Conservation (phyloP, 2,329 filamentous ascomycete genomes). For the Teratosphaeria zuluensis region DNA sequence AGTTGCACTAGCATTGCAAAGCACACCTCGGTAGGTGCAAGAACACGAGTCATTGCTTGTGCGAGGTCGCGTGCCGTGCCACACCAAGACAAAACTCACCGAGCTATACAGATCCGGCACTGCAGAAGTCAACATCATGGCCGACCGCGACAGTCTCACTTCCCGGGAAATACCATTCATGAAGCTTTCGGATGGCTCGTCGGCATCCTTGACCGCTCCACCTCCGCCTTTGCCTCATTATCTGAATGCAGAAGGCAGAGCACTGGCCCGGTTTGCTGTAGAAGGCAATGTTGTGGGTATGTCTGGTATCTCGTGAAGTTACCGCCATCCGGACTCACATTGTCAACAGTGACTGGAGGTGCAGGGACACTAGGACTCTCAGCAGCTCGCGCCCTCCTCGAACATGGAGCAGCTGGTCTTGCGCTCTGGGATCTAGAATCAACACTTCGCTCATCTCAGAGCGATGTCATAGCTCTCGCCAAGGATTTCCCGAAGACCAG, state of each 20-base stretch:
- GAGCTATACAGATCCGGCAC: neutral
- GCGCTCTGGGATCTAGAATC: slow-evolving; percentile 51
- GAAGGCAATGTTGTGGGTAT: slow-evolving; percentile 45
- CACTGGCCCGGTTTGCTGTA: slow-evolving; percentile 41
- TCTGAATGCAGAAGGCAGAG: slow-evolving; percentile 32
- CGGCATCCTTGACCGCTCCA: slow-evolving; percentile 34
- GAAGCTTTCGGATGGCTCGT: slow-evolving; percentile 36
- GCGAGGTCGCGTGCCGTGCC: too few species aligned
- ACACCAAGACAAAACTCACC: neutral
- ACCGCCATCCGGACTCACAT: neutral
- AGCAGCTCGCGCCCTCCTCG: slow-evolving; percentile 53
- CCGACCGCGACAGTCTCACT: slow-evolving; percentile 35
- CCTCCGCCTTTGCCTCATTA: slow-evolving; percentile 35
- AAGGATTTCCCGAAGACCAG: slow-evolving; percentile 45
- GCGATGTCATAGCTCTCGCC: slow-evolving; percentile 38
- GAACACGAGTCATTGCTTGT: too few species aligned
- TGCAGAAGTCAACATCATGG: slow-evolving; percentile 13
- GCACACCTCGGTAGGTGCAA: too few species aligned
- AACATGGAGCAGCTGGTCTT: slow-evolving; percentile 54
- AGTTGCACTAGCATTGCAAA: too few species aligned
- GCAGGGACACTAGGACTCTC: slow-evolving; percentile 53
- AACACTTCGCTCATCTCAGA: slow-evolving; percentile 29
- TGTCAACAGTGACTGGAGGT: slow-evolving; percentile 53
- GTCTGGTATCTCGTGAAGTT: slow-evolving; percentile 11
- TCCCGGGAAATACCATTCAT: slow-evolving; percentile 40